phyloP scores from a whole-genome alignment of 768 basidiomycete genomes.

The Boletus reticulatus region DNA sequence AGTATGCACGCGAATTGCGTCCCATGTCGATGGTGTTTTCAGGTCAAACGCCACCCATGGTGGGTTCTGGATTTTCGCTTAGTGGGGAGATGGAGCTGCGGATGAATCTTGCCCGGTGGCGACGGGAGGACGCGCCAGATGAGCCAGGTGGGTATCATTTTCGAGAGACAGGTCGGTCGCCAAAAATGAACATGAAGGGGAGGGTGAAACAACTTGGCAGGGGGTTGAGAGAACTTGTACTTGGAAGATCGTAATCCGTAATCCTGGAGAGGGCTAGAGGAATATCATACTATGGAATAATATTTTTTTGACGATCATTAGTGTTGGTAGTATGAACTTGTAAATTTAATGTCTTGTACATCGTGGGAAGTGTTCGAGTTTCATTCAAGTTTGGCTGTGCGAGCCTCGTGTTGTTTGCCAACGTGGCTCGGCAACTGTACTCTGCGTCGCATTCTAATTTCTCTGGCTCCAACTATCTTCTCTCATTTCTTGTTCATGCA shows the following conservation, averaged over 20 bases:
- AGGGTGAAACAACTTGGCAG: conserved; percentile 30
- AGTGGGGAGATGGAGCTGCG: conserved; percentile 60
- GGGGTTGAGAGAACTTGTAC: conserved; percentile 31
- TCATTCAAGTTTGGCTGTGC: background rate
- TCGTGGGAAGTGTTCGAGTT: too few species aligned
- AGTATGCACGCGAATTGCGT: conserved; percentile 19
- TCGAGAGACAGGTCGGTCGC: conserved; percentile 24
- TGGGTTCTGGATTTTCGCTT: conserved; percentile 46
- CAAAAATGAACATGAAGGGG: conserved; percentile 21
- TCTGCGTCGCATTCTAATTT: background rate
- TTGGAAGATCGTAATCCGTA: conserved; percentile 24
- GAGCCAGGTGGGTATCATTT: conserved; percentile 32
- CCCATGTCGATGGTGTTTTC: conserved; percentile 30
- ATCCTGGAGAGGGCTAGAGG: background rate
- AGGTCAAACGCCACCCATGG: conserved; percentile 16
- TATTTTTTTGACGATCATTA: background rate
- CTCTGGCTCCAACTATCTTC: conserved; percentile 15
- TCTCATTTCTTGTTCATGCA: conserved; percentile 19
- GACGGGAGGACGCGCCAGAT: conserved; percentile 28
- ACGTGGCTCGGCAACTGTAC: background rate
- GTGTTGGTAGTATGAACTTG: background rate
- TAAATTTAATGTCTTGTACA: too few species aligned
- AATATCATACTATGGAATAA: background rate
- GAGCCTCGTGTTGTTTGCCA: conserved; percentile 8
- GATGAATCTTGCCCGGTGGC: conserved; percentile 49